Conservation (phyloP, 2,329 filamentous ascomycete species). For the Stagonosporopsis chrysanthemi region DNA sequence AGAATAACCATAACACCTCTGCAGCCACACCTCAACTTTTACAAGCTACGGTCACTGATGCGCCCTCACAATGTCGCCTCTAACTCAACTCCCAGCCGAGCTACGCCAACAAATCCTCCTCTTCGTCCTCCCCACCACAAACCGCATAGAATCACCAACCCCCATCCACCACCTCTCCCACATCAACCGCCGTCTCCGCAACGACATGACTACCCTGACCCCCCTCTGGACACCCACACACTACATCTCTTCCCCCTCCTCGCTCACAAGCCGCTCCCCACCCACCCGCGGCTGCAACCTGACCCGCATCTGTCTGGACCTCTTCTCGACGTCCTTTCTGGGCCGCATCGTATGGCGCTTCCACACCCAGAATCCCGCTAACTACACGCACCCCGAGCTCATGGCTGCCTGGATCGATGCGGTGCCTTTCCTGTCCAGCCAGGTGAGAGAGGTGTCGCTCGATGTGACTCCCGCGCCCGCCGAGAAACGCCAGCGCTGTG, state of each 20-base stretch:
- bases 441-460: not conserved
- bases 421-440: not conserved
- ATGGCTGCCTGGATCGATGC: not conserved
- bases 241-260: not conserved
- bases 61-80: not conserved
- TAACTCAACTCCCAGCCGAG: slow-evolving; percentile 1
- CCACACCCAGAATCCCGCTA: not conserved
- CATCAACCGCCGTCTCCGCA: slow-evolving; percentile 1
- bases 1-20: not conserved
- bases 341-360: not conserved
- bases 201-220: not conserved
- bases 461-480: slow-evolving; percentile 11
- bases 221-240: not conserved
- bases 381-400: not conserved
- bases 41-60: not conserved
- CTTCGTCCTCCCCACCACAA: not conserved
- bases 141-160: not conserved
- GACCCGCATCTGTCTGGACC: slow-evolving; percentile 4
- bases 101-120: slow-evolving; percentile 8
- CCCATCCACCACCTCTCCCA: not conserved
- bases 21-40: not conserved
- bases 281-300: slow-evolving; percentile 2
- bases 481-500: not conserved
- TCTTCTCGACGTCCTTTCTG: not conserved
- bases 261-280: not conserved